Percentiles rank a stretch among this genome's conserved stretches.
phyloP scores from a whole-genome alignment of 345 rosid genomes.

The Linum trigynum region DNA sequence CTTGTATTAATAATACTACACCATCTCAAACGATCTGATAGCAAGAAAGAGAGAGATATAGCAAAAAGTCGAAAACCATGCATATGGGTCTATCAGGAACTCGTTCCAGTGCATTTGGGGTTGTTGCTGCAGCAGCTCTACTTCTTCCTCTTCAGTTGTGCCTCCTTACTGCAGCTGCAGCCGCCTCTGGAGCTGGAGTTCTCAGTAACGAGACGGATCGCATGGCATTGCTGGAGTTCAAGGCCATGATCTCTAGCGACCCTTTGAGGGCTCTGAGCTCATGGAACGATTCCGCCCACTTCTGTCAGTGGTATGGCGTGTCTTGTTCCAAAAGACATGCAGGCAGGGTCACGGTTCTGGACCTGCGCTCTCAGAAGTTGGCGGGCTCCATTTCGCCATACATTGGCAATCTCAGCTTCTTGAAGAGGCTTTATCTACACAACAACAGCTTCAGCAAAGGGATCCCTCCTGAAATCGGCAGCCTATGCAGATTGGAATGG shows the following conservation, averaged over 20 bases:
- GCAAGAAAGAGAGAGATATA: too few relatives aligned
- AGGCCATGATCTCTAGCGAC: neutral
- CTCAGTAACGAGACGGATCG: constrained; percentile 4
- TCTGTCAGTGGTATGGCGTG: constrained; percentile 8
- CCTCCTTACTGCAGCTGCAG: too few relatives aligned
- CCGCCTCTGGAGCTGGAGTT: too few relatives aligned
- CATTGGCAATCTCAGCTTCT: constrained; percentile 13
- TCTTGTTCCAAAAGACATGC: neutral
- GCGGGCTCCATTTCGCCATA: constrained; percentile 8
- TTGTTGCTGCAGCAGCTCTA: too few relatives aligned
- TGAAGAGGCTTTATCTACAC: neutral
- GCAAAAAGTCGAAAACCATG: too few relatives aligned
- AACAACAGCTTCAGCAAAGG: constrained; percentile 6
- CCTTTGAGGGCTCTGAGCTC: constrained; percentile 3
- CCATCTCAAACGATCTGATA: too few relatives aligned
- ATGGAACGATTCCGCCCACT: constrained; percentile 9
- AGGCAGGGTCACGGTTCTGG: neutral
- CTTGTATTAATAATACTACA: too few relatives aligned
- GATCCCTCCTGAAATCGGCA: constrained; percentile 15
- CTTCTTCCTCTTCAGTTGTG: too few relatives aligned
- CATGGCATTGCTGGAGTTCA: constrained; percentile 8
- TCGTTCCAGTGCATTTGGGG: too few relatives aligned
- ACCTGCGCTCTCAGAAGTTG: neutral
- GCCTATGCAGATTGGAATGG: neutral
- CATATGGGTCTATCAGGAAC: too few relatives aligned